Evolutionary conservation across 2,329 filamentous ascomycete species (phyloP).

Genomic region (Venturiaceae sp.): DNA sequence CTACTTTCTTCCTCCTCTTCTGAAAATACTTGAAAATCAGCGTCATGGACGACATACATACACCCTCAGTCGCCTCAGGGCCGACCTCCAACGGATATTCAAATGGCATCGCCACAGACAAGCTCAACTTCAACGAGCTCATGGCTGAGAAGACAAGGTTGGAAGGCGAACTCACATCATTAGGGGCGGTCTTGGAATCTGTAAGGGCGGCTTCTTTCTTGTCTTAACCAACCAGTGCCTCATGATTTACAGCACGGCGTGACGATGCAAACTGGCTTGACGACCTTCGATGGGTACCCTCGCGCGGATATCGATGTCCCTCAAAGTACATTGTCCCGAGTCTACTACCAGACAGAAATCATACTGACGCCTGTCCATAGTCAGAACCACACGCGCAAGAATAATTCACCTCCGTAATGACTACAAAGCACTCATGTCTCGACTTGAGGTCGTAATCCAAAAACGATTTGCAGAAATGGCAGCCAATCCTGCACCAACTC

Average conservation of each 20-base stretch:
- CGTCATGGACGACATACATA: slow-evolving; percentile 56
- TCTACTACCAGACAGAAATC: neutral
- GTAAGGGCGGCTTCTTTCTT: slow-evolving; percentile 39
- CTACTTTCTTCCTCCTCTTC: neutral
- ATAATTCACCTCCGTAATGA: slow-evolving; percentile 90
- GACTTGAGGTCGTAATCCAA: slow-evolving; percentile 79
- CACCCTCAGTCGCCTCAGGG: slow-evolving; percentile 67
- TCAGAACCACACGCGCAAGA: slow-evolving; percentile 83
- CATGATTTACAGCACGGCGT: slow-evolving; percentile 65
- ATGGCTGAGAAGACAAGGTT: slow-evolving; percentile 75
- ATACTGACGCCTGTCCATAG: slow-evolving; percentile 33
- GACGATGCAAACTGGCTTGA: slow-evolving; percentile 79
- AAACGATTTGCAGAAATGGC: slow-evolving; percentile 72
- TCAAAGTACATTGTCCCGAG: slow-evolving; percentile 54
- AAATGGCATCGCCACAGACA: slow-evolving; percentile 51
- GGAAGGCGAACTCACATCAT: slow-evolving; percentile 76
- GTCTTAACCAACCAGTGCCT: slow-evolving; percentile 11
- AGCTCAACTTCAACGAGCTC: slow-evolving; percentile 67
- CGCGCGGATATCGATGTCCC: slow-evolving; percentile 90
- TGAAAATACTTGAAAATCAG: neutral
- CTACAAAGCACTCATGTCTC: slow-evolving; percentile 78
- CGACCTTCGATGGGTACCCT: slow-evolving; percentile 85
- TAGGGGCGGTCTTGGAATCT: slow-evolving; percentile 80
- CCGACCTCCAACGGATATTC: slow-evolving; percentile 53
- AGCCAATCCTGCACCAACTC: slow-evolving; percentile 25